Percentiles rank a stretch among this genome's conserved stretches.
phyloP scores from a whole-genome alignment of 768 basidiomycete genomes.

The Pulveroboletus sp. region DNA sequence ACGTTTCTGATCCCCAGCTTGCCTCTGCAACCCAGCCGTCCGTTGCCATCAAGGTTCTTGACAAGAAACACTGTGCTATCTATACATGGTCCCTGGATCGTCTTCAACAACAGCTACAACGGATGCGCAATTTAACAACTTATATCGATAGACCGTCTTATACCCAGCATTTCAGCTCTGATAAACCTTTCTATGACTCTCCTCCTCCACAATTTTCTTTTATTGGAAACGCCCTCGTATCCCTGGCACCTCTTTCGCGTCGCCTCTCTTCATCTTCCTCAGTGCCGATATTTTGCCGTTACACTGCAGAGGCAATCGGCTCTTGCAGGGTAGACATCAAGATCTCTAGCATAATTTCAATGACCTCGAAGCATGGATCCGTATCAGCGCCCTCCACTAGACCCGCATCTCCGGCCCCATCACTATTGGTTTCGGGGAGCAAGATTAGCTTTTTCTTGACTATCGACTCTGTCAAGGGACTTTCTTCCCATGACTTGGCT shows the following conservation, averaged over 20 bases:
- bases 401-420: constrained; percentile 71
- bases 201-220: constrained; percentile 90
- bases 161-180: constrained; percentile 89
- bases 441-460: constrained; percentile 84
- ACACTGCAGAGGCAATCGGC: constrained; percentile 94
- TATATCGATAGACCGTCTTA: constrained; percentile 92
- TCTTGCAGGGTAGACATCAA: constrained; percentile 88
- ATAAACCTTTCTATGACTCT: constrained; percentile 90
- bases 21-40: constrained; percentile 75
- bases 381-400: constrained; percentile 68
- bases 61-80: constrained; percentile 81
- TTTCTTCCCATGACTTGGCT: constrained; percentile 88
- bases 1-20: constrained; percentile 82
- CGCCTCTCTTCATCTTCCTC: constrained; percentile 70
- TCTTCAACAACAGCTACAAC: constrained; percentile 82
- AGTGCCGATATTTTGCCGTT: constrained; percentile 89
- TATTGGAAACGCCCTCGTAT: constrained; percentile 83
- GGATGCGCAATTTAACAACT: constrained; percentile 90
- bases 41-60: constrained; percentile 87
- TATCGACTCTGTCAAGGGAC: constrained; percentile 84
- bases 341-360: constrained; percentile 62
- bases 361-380: constrained; percentile 56
- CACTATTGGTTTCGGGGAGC: constrained; percentile 65
- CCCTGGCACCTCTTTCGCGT: constrained; percentile 77
- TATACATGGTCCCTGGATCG: constrained; percentile 91